A percentile compares a stretch with the other conserved stretches of the same genome.
phyloP scores from a whole-genome alignment of 768 basidiomycete species.

The Austroboletus eburneus region DNA sequence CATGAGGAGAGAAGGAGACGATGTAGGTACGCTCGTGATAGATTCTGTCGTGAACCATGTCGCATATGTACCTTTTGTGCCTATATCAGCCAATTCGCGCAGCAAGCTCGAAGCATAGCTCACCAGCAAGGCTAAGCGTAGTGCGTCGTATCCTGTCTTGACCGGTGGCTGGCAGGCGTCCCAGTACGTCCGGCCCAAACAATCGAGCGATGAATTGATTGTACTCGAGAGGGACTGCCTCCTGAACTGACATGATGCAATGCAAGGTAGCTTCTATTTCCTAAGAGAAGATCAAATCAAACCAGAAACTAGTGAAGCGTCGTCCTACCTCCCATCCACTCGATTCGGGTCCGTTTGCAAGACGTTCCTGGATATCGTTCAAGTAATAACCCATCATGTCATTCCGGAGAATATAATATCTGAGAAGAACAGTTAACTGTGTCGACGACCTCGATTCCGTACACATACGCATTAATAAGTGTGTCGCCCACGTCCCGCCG shows the following conservation, averaged over 20 bases:
- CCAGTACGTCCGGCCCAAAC: constrained; percentile 71
- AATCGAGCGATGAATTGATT: constrained; percentile 54
- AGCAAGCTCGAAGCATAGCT: constrained; percentile 13
- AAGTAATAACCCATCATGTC: constrained; percentile 76
- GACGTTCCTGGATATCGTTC: constrained; percentile 52
- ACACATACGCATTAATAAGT: constrained; percentile 76
- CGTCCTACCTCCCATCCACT: constrained; percentile 78
- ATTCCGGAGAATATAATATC: constrained; percentile 82
- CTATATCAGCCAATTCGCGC: neutral
- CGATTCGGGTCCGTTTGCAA: constrained; percentile 40
- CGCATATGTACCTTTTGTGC: constrained; percentile 58
- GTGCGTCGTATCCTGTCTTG: constrained; percentile 69
- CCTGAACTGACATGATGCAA: constrained; percentile 82
- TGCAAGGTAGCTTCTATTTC: constrained; percentile 85
- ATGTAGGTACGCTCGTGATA: constrained; percentile 22
- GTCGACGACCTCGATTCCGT: neutral
- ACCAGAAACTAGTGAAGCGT: neutral
- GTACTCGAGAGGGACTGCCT: constrained; percentile 67
- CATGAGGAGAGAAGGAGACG: constrained; percentile 50
- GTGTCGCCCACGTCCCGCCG: constrained; percentile 85
- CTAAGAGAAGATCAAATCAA: constrained; percentile 36
- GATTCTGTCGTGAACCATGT: constrained; percentile 71
- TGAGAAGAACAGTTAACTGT: constrained; percentile 27
- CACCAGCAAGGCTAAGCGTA: constrained; percentile 71
- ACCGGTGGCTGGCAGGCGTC: constrained; percentile 60